Evolutionary conservation across 768 basidiomycete genomes (phyloP), one percentile per base, ranked within the genome.

Genomic region (Naganishia randhawae): DNA sequence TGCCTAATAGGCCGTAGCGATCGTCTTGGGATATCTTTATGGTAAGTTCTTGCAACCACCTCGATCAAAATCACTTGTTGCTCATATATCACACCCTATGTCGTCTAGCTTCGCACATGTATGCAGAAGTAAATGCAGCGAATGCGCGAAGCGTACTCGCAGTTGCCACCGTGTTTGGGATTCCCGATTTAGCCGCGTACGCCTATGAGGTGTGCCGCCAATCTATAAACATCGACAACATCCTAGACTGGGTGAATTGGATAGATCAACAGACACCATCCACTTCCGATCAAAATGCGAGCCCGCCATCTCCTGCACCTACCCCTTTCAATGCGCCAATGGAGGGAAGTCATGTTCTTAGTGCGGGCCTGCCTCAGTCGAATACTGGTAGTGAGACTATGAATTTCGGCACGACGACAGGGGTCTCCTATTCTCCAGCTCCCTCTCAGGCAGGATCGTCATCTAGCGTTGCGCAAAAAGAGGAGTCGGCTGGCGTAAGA

Each of bases 61-160:
- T 10, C 3, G 45, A 69, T 45, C 42, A 48, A 66, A 67, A 63
- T 57, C 35, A 55, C 63, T 67, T 68, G 50, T 61, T 22, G 14
- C 64, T 10, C 53, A 71, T 89, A 89, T 90, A 57, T 83, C 16
- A 11, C n/a, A n/a, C n/a, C 92, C 68, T 90, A 89, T 61, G 90
- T 89, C 81, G 85, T 90, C 90, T 80, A 91, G 89, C 57, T 85
- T 86, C 68, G 82, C 86, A 69, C 88, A 89, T 57, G 80, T 90
- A 72, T 85, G 82, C 75, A 80, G 37, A 86, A 69, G 84, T 94
- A 72, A 85, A 84, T 74, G 85, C 89, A 61, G 85, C 87, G 75
- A 93, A 93, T 80, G 89, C 91, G 66, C 87, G 91, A 76, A 87
- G 86, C 22, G 89, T 92, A 42, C 86, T 95, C 57, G 90, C 91